phyloP scores from a whole-genome alignment of 257 asterid species.

The Jaltomata sinuosa region DNA sequence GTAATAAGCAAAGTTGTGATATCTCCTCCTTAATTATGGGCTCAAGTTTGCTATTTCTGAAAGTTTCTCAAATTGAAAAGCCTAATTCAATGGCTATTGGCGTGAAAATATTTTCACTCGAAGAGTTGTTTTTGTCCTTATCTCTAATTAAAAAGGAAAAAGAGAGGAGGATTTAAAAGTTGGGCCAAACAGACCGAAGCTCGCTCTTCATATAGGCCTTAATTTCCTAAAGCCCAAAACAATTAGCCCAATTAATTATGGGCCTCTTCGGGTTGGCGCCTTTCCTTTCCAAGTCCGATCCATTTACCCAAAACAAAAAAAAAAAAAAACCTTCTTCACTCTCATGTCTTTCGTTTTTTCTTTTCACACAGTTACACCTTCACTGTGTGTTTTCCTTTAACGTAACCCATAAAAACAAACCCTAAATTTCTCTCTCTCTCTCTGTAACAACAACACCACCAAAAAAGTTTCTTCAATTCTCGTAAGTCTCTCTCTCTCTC shows the following conservation, averaged over 20 bases:
- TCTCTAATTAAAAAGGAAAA: too few relatives aligned
- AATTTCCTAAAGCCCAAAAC: not conserved
- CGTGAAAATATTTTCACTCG: too few relatives aligned
- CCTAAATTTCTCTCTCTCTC: not conserved
- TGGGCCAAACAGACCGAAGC: not conserved
- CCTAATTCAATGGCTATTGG: too few relatives aligned
- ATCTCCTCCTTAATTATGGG: too few relatives aligned
- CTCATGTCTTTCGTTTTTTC: not conserved
- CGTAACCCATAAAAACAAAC: conserved; percentile 8
- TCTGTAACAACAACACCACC: not conserved
- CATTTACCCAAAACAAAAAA: not conserved
- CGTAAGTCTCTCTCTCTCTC: not conserved
- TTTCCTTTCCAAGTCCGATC: not conserved
- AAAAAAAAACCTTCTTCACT: not conserved
- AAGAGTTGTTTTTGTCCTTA: too few relatives aligned
- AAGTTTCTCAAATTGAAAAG: too few relatives aligned
- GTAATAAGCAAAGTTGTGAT: too few relatives aligned
- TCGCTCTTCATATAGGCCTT: not conserved
- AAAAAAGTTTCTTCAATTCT: conserved; percentile 17
- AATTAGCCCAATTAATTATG: not conserved
- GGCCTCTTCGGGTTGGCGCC: not conserved
- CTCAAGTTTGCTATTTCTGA: too few relatives aligned
- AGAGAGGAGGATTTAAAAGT: too few relatives aligned
- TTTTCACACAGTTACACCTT: conserved; percentile 8
- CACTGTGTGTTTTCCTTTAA: conserved; percentile 3